Evolutionary conservation across 1,284 basidiomycete genomes (phyloP), one percentile per base, ranked within the genome.

Genomic region (Coriolopsis trogii): DNA sequence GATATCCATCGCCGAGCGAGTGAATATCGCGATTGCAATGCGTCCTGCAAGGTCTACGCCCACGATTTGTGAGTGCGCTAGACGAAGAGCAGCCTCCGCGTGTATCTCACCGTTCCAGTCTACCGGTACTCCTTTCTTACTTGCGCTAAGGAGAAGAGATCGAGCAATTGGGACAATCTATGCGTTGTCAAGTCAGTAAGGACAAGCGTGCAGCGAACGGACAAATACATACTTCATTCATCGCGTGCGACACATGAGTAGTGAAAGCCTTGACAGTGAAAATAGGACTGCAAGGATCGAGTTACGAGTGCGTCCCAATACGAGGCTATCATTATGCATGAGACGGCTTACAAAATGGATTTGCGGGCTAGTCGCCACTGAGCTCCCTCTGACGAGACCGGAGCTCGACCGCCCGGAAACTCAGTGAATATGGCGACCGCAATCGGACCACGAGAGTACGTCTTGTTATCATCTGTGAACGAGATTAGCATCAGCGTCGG

Each of bases 21-120:
- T 60, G 42, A 65, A 59, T n/a, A 62, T 56, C 5, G 42, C 24
- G 2, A 59, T 13, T 2, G 55, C 53, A 9, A 63, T 37, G 18
- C 63, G 55, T 10, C 59, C 60, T 3, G 55, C 25, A n/a, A 64
- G 30, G 24, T 61, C 62, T 63, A 33, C 6, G 12, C 10, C n/a
- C n/a, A 16, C 5, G 16, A 18, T 38, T 18, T 6, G 36, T n/a
- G 8, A 7, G 13, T n/a, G 21, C 4, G 21, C 31, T 3, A 29
- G 39, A 31, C 6, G 28, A 46, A 6, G 7, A 15, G 9, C 23
- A 44, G 23, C 2, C 20, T 9, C 18, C 18, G 30, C 6, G 34
- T 3, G n/a, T 8, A n/a, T 18, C 57, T 21, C 42, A 59, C 61
- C 49, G 30, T 56, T 63, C 56, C 56, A 63, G 28, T 63, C 59